Base-by-base conservation (phyloP, 768 basidiomycete genomes). In the Boletus fagicola region DNA sequence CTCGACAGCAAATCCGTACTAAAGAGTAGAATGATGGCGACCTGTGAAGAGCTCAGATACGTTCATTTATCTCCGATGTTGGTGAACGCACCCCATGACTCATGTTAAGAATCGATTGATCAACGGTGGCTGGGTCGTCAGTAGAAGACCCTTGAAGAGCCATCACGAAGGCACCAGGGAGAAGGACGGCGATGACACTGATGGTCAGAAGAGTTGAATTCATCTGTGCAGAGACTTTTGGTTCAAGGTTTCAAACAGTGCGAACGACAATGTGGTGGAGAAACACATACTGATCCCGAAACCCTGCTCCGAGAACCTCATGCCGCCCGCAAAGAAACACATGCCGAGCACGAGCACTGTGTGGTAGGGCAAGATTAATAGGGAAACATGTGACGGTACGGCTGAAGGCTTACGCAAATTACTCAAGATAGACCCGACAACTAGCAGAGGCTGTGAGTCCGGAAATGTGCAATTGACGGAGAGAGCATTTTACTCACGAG, bases 331-430 rank as follows among this genome's bases (percentile, higher is more conserved):
- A 59, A 93, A 88, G 73, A 92, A 90, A 63, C 89, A 90, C 71
- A 93, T 83, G 18, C 92, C 92, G 12, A 93, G 80, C 18, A 94
- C 90, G 40, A 94, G 82, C 2, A 94, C 90, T 92, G 44, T 22
- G 20, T 40, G 12, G 20, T 5, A 33, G 7, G 48, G 18, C 4
- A 31, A 51, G 2, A 49, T 51, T 56, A 58, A 52, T 36, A 39
- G 38, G 10, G 22, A 7, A 1, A 38, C 22, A n/a, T 1, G 22
- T n/a, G 16, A 44, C 4, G 11, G 43, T 30, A 51, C 40, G 7
- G 30, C 8, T 28, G 9, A 46, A 16, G 3, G 70, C 83, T 35
- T 60, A 84, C 83, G 69, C 54, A 90, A 76, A 72, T 92, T 93
- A 65, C 86, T 88, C 16, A 94, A 74, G 70, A 94, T 91, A 1